A percentile compares a stretch with the other conserved stretches of the same genome.
phyloP scores from a whole-genome alignment of 345 rosid species.

The Eucalyptus curtisii region DNA sequence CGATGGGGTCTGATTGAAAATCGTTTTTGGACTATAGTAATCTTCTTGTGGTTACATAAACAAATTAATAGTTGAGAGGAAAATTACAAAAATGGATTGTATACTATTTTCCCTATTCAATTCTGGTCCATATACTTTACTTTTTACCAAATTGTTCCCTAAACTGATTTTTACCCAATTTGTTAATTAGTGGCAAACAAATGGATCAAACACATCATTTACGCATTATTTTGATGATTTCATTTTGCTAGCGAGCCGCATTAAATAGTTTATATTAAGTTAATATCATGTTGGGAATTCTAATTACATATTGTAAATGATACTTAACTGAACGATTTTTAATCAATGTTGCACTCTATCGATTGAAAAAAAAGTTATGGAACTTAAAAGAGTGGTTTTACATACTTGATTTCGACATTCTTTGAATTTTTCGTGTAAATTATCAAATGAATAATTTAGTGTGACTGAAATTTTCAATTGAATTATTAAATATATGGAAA shows the following conservation, averaged over 20 bases:
- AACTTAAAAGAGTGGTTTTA: not conserved
- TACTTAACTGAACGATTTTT: too few relatives aligned
- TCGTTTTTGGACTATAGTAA: not conserved
- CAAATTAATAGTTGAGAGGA: not conserved
- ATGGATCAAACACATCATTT: too few relatives aligned
- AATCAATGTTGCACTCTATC: too few relatives aligned
- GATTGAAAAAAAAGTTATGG: too few relatives aligned
- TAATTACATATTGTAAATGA: too few relatives aligned
- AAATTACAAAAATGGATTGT: not conserved
- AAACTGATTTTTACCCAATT: not conserved
- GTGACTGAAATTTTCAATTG: not conserved
- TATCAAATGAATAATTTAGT: not conserved
- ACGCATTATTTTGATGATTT: too few relatives aligned
- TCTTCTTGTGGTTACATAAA: not conserved
- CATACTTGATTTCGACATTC: not conserved
- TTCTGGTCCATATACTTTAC: not conserved
- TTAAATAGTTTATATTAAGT: too few relatives aligned
- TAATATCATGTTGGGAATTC: too few relatives aligned
- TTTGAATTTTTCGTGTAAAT: not conserved
- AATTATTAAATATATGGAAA: not conserved
- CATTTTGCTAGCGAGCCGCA: too few relatives aligned
- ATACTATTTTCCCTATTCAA: not conserved
- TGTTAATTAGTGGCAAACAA: too few relatives aligned
- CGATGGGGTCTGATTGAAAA: not conserved
- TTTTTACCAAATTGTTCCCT: not conserved